Base-by-base conservation (phyloP, 768 basidiomycete genomes). In the Tylopilus plumbeoviolaceoides region DNA sequence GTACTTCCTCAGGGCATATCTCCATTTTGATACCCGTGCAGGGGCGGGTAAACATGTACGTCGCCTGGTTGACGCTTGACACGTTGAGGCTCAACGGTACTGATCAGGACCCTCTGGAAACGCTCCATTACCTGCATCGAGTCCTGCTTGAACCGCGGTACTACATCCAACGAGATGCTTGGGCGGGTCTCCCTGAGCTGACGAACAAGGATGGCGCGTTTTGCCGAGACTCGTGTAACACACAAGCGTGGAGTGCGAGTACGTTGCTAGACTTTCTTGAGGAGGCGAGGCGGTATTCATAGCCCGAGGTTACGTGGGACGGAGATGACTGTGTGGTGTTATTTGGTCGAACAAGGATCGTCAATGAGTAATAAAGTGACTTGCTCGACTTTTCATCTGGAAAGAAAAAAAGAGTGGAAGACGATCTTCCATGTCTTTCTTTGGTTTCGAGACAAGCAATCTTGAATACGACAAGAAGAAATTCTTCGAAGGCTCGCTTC, bases 221-320 rank as follows among this genome's bases (percentile, higher is more conserved):
- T 70, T 98, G 95, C 66, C 69, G 69, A 47, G 95, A 98, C 70
- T 93, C 92, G 43, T 98, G 95, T 66, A 75, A 79, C 43, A 94
- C 97, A 25, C 97, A 98, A 66, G 97, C 95, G 5, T 98, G 95
- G 97, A 93, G 91, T 63, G 83, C 91, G 43, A 93, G 91, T 68
- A 95, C 92, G 21, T 69, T 98, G 57, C 75, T 98, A 25, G 95
- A 97, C 72, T 89, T 95, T 68, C 70, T 97, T 47, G 84, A 93
- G 60, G 80, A 78, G 44, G 90, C 89, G 50, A 57, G 49, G 33
- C 57, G 21, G 47, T 53, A 59, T 54, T 57, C 50, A n/a, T 68
- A 58, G 51, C n/a, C n/a, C 27, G 7, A 36, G n/a, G 39, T n/a
- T 8, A 35, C 17, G 7, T 36, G 33, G 33, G 33, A 33, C 14